Conservation (phyloP, 2,329 filamentous ascomycete species). For the Fusarium sp. region DNA sequence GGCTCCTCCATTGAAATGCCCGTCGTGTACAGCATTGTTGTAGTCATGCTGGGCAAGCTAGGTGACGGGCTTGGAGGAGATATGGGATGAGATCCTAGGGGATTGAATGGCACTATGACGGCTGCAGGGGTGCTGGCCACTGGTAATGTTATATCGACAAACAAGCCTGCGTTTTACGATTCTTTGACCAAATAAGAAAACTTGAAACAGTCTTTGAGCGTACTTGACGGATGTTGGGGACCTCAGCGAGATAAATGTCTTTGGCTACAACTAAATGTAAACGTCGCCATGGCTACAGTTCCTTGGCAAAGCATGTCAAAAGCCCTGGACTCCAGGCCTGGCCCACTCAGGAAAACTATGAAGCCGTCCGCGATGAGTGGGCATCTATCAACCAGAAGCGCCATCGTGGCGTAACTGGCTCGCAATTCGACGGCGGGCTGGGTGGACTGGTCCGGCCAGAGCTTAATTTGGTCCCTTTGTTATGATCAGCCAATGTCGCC, state of each 20-base stretch:
- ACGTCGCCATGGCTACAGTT: slow-evolving; percentile 3
- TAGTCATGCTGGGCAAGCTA: slow-evolving; percentile 23
- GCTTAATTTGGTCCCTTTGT: slow-evolving; percentile 12
- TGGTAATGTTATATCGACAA: neutral
- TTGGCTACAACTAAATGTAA: neutral
- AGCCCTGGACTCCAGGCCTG: neutral
- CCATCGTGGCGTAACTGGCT: slow-evolving; percentile 14
- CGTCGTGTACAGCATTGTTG: slow-evolving; percentile 34
- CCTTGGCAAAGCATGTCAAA: slow-evolving; percentile 6
- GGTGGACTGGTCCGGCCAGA: slow-evolving; percentile 24
- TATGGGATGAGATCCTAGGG: neutral
- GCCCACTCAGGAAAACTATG: slow-evolving; percentile 28
- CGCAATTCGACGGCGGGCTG: neutral
- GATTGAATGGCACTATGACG: slow-evolving; percentile 9
- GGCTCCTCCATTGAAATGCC: slow-evolving; percentile 30
- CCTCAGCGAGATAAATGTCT: slow-evolving; percentile 24
- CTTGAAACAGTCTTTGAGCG: neutral
- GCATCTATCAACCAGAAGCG: slow-evolving; percentile 1
- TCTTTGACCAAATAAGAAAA: neutral
- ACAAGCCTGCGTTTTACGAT: neutral
- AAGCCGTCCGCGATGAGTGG: slow-evolving; percentile 15
- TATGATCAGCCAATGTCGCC: neutral
- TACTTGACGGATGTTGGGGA: neutral
- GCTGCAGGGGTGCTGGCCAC: neutral
- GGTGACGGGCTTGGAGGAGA: neutral